These are phyloP conservation scores for Aureobasidium musti DNA, from an alignment of 2,329 filamentous ascomycete species.

Conservation along the genomic window DNA sequence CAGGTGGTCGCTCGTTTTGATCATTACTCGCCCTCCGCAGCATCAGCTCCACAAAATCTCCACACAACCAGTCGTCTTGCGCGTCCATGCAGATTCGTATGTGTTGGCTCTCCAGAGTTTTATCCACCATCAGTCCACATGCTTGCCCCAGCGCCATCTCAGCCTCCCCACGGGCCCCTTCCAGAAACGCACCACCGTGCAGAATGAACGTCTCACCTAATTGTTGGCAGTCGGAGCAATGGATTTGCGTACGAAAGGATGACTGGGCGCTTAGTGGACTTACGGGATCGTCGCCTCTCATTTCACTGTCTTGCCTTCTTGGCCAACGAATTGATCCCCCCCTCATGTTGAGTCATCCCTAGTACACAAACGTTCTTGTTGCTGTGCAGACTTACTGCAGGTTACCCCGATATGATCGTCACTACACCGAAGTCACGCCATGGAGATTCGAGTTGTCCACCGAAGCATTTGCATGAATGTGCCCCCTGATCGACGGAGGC, in stretches of 20 bases:
- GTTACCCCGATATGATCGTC: slow-evolving; percentile 26
- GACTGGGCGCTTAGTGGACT: slow-evolving; percentile 19
- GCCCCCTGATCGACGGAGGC: slow-evolving; percentile 19
- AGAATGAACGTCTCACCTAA: slow-evolving; percentile 7
- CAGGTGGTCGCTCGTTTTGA: background rate
- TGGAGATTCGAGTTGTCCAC: background rate
- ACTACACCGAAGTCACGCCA: slow-evolving; percentile 26
- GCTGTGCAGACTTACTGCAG: slow-evolving; percentile 20
- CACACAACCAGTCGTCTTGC: background rate
- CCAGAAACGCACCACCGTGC: slow-evolving; percentile 9
- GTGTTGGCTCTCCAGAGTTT: slow-evolving; percentile 23
- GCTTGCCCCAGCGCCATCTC: slow-evolving; percentile 13
- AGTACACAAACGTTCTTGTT: slow-evolving; percentile 16
- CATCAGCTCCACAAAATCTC: slow-evolving; percentile 9
- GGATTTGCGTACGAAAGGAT: slow-evolving; percentile 18
- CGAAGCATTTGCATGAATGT: background rate
- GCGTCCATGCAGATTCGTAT: slow-evolving; percentile 11
- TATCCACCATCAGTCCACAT: slow-evolving; percentile 26
- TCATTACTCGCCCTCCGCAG: background rate
- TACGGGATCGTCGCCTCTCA: slow-evolving; percentile 21
- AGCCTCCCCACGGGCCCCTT: slow-evolving; percentile 20
- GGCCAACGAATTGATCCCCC: slow-evolving; percentile 7
- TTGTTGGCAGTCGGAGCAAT: background rate
- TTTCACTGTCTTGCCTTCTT: background rate
- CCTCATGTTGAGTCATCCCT: slow-evolving; percentile 8